phyloP scores from a whole-genome alignment of 129 eudicot genomes.

The Tagetes patula region DNA sequence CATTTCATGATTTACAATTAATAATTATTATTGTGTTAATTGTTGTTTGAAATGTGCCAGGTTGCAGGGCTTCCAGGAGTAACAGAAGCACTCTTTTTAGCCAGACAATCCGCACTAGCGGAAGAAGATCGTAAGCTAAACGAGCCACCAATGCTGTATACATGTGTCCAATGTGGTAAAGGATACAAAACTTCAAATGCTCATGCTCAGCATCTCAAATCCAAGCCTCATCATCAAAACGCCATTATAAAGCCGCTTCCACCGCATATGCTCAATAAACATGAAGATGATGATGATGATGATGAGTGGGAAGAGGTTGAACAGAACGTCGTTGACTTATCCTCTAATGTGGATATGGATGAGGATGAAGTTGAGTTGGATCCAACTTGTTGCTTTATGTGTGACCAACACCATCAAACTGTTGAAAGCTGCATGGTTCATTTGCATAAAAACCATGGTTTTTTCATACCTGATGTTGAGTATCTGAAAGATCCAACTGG shows the following conservation, averaged over 20 bases:
- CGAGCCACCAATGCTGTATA: conserved; percentile 69
- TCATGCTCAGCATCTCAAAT: conserved; percentile 83
- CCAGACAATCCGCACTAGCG: conserved; percentile 71
- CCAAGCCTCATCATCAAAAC: conserved; percentile 48
- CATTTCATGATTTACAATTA: no score
- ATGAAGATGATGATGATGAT: conserved; percentile 19
- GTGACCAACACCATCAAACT: conserved; percentile 71
- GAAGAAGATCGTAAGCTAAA: conserved; percentile 56
- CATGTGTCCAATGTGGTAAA: conserved; percentile 83
- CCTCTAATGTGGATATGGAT: conserved; percentile 38
- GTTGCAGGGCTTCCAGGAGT: conserved; percentile 94
- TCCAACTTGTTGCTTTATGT: conserved; percentile 87
- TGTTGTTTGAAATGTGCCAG: conserved; percentile 43
- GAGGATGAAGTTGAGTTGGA: conserved; percentile 53
- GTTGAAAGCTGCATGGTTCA: conserved; percentile 86
- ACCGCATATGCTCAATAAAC: conserved; percentile 36
- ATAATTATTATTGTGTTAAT: no score
- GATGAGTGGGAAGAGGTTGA: conserved; percentile 27
- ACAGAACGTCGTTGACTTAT: conserved; percentile 42
- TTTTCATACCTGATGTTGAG: conserved; percentile 87
- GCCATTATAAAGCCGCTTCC: conserved; percentile 66
- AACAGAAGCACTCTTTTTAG: conserved; percentile 74
- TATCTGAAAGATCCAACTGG: conserved; percentile 87
- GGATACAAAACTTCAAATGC: conserved; percentile 86
- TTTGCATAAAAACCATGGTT: conserved; percentile 91